Evolutionary conservation across 805 yeast species (phyloP).

Genomic region (Kodamaea neixiangensis): DNA sequence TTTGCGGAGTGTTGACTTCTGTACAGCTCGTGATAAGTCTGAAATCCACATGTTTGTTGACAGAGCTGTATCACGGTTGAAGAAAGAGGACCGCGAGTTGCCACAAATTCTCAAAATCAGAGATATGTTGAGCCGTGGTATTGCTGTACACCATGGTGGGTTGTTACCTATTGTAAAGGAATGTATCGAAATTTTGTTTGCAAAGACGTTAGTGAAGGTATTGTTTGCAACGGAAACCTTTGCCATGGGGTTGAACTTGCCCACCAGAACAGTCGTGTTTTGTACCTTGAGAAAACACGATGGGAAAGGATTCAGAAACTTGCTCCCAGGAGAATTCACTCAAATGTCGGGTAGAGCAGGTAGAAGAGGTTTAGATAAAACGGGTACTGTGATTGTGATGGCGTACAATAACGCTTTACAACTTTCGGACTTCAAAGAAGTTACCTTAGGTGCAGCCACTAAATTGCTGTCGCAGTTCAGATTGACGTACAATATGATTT

Average conservation of each 20-base stretch:
- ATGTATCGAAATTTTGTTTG: conserved; percentile 86
- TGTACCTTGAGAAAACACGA: conserved; percentile 86
- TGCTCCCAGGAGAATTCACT: conserved; percentile 95
- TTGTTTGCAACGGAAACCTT: conserved; percentile 97
- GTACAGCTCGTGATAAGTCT: conserved; percentile 81
- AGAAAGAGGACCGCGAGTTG: conserved; percentile 87
- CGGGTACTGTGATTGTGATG: conserved; percentile 95
- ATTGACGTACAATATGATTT: conserved; percentile 92
- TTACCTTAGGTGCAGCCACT: conserved; percentile 86
- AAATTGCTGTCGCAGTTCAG: conserved; percentile 90
- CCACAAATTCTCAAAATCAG: conserved; percentile 88
- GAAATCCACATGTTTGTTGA: conserved; percentile 94
- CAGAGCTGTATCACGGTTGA: conserved; percentile 77
- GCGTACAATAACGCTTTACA: conserved; percentile 67
- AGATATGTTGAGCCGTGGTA: conserved; percentile 84
- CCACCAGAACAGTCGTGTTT: conserved; percentile 95
- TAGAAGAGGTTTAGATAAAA: conserved; percentile 89
- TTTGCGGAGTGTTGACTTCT: conserved; percentile 71
- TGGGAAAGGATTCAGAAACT: conserved; percentile 76
- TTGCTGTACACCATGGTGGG: conserved; percentile 96
- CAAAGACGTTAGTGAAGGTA: conserved; percentile 83
- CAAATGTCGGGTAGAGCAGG: conserved; percentile 99
- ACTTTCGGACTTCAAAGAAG: conserved; percentile 65
- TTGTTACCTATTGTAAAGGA: conserved; percentile 90
- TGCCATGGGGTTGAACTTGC: conserved; percentile 97